Conservation (phyloP, 345 rosid species). For the Eucalyptus regnans region DNA sequence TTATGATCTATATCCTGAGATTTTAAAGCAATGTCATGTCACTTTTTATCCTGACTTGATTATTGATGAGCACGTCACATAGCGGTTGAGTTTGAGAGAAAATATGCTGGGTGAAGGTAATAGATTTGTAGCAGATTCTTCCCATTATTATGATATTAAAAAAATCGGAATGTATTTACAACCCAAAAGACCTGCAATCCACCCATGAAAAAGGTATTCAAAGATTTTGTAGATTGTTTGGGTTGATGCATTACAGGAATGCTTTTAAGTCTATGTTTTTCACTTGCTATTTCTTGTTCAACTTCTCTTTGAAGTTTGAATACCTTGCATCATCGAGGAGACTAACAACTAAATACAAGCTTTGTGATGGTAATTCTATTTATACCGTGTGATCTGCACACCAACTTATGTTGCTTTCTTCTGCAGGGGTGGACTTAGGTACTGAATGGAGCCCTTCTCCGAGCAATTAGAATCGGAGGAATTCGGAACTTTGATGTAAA, state of each 20-base stretch:
- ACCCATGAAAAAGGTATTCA: not conserved
- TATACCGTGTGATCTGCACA: not conserved
- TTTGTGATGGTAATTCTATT: not conserved
- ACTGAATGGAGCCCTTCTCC: slow-evolving; percentile 64
- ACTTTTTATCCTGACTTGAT: not conserved
- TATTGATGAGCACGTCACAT: not conserved
- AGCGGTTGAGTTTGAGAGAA: not conserved
- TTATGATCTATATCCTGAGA: not conserved
- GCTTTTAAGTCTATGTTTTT: not conserved
- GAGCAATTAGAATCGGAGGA: slow-evolving; percentile 62
- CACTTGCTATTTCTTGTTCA: not conserved
- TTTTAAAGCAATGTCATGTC: not conserved
- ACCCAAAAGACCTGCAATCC: not conserved
- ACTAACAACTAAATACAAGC: not conserved
- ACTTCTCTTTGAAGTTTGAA: not conserved
- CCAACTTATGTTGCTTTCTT: not conserved
- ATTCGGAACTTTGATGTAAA: slow-evolving; percentile 39
- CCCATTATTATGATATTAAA: not conserved
- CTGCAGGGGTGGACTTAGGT: slow-evolving; percentile 87
- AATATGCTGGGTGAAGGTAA: not conserved
- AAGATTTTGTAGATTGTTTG: not conserved
- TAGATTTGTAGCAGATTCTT: not conserved
- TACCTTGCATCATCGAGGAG: not conserved
- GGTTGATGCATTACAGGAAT: not conserved
- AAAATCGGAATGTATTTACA: not conserved